Evolutionary conservation across 495 filamentous ascomycete species (phyloP).

Genomic region (Thermothielavioides terrestris): DNA sequence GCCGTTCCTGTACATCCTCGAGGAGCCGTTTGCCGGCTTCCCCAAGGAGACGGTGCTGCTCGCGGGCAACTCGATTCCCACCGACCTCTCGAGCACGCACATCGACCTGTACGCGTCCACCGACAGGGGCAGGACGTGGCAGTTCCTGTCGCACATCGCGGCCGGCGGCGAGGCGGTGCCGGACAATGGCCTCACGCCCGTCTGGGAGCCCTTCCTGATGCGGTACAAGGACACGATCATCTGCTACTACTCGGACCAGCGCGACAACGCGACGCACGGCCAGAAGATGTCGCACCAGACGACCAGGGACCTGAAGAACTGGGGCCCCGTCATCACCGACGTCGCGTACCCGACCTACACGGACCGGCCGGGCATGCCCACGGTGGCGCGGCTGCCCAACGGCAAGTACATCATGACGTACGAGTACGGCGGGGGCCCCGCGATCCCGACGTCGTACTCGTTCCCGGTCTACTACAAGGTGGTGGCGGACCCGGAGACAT

Average conservation of each 20-base stretch:
- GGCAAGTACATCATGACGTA: slow-evolving; percentile 54
- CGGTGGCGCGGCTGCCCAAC: slow-evolving; percentile 49
- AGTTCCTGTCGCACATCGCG: slow-evolving; percentile 57
- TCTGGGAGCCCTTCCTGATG: slow-evolving; percentile 66
- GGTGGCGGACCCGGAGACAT: slow-evolving; percentile 43
- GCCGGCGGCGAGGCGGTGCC: slow-evolving; percentile 53
- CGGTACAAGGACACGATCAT: slow-evolving; percentile 47
- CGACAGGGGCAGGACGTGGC: slow-evolving; percentile 53
- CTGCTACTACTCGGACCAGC: slow-evolving; percentile 62
- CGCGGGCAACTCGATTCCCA: not conserved
- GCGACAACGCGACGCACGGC: slow-evolving; percentile 49
- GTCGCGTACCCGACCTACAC: slow-evolving; percentile 50
- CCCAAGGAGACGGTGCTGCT: not conserved
- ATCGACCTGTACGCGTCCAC: slow-evolving; percentile 47
- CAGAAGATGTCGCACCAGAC: slow-evolving; percentile 60
- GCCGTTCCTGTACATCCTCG: not conserved
- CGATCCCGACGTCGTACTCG: slow-evolving; percentile 17
- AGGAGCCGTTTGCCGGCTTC: not conserved
- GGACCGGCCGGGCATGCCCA: slow-evolving; percentile 61
- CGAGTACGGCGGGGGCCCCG: slow-evolving; percentile 49
- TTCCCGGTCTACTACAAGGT: slow-evolving; percentile 52
- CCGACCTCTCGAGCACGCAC: slow-evolving; percentile 1
- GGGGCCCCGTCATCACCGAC: slow-evolving; percentile 53
- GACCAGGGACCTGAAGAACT: slow-evolving; percentile 47
- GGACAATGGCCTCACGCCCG: slow-evolving; percentile 53